Base-by-base conservation (phyloP, 2,329 filamentous ascomycete species). In the Aquanectria penicillioides region DNA sequence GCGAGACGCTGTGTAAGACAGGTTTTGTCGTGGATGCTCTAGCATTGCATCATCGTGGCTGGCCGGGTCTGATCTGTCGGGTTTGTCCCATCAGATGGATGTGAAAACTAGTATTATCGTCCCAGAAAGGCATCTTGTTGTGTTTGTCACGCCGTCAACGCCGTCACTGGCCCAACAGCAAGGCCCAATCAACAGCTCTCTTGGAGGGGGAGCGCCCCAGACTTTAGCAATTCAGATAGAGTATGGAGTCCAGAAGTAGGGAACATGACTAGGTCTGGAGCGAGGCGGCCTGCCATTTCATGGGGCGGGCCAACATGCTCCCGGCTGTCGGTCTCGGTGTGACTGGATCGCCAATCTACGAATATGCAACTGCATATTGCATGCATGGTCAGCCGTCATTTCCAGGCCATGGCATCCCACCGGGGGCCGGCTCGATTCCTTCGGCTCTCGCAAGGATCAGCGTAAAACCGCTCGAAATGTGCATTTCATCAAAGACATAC, bases 341-440 rank as follows among this genome's bases (percentile, higher is more conserved):
- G 13, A 12, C 40, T 22, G 26, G 17, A 22, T 46, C 41, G 41
- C 26, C 26, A 46, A 46, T 46, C 41, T 46, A 46, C n/a, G n/a
- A n/a, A n/a, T n/a, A n/a, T n/a, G n/a, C n/a, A n/a, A n/a, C n/a
- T 46, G 41, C 41, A 46, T 33, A 33, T 33, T 26, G 41, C 41
- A 46, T 33, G 28, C 41, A 46, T 33, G 41, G n/a, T 11, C 29
- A 46, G 41, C 25, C 41, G 18, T 46, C 18, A 33, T 46, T 46
- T 23, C 41, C 41, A 46, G 41, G 33, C 41, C 41, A 46, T 26
- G 33, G 41, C 17, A 31, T 46, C 41, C 41, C 26, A 18, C 5
- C 10, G 28, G 11, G n/a, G n/a, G 15, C 18, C 41, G 17, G 28
- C 26, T 23, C 17, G 6, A 17, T 31, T 46, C 41, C 41, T 46